Conservation (phyloP, 257 asterid genomes). For the Ilex aquifolium region DNA sequence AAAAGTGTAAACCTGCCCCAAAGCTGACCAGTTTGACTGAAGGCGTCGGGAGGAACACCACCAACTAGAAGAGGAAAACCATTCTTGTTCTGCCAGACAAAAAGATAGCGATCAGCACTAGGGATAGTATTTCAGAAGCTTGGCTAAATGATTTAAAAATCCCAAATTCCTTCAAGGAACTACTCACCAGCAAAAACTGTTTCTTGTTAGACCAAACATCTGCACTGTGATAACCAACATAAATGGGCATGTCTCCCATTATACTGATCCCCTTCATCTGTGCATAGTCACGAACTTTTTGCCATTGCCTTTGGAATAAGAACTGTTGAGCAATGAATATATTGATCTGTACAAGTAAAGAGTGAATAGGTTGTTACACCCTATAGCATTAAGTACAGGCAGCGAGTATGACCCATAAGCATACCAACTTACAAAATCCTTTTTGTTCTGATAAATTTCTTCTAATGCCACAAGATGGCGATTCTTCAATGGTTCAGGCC, state of each 20-base stretch:
- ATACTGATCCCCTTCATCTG: conserved; percentile 69
- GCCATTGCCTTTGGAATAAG: conserved; percentile 96
- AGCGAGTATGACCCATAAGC: conserved; percentile 10
- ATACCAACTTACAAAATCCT: conserved; percentile 63
- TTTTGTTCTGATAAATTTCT: conserved; percentile 76
- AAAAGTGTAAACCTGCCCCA: conserved; percentile 76
- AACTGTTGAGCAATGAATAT: conserved; percentile 86
- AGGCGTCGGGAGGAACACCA: conserved; percentile 99
- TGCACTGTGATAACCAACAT: conserved; percentile 97
- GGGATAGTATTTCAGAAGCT: conserved; percentile 13
- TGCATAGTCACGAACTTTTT: conserved; percentile 81
- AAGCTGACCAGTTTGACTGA: conserved; percentile 95
- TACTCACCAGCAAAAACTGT: conserved; percentile 79
- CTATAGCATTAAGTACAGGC: conserved; percentile 6
- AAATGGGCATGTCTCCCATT: conserved; percentile 99
- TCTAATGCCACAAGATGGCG: conserved; percentile 91
- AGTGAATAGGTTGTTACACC: conserved; percentile 8
- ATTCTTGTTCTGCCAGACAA: conserved; percentile 46
- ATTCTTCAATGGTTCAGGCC: conserved; percentile 93
- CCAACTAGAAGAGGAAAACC: conserved; percentile 89
- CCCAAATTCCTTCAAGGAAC: conserved; percentile 13
- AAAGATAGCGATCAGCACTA: conserved; percentile 16
- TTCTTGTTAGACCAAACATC: conserved; percentile 99
- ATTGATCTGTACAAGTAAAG: conserved; percentile 63
- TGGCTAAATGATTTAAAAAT: conserved; percentile 1